phyloP scores from a whole-genome alignment of 805 yeast genomes.

The Torulaspora franciscae region DNA sequence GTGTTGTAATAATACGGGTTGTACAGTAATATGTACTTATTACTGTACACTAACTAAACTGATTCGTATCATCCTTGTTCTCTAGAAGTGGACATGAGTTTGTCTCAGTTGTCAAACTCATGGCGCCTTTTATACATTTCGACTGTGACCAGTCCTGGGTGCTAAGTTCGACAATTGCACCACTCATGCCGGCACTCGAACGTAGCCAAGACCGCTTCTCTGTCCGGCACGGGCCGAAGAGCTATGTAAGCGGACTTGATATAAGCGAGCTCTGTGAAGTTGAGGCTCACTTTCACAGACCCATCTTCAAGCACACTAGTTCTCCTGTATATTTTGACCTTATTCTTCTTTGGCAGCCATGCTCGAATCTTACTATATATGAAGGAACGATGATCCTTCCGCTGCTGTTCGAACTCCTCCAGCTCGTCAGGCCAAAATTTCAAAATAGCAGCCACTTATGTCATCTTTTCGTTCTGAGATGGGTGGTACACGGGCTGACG shows the following conservation, averaged over 20 bases:
- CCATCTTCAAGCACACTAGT: not conserved
- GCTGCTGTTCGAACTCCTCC: not conserved
- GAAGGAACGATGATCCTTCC: not conserved
- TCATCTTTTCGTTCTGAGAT: not conserved
- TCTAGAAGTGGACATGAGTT: no score
- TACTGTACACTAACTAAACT: no score
- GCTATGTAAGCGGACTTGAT: not conserved
- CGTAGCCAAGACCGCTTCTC: not conserved
- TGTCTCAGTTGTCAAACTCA: no score
- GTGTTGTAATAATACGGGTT: not conserved
- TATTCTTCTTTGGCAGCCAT: conserved; percentile 1
- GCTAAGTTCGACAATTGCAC: no score
- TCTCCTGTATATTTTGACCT: conserved; percentile 2
- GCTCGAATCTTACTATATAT: not conserved
- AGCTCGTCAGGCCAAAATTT: not conserved
- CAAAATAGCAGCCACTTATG: not conserved
- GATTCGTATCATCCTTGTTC: no score
- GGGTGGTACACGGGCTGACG: not conserved
- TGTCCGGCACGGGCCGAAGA: not conserved
- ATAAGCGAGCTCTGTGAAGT: not conserved
- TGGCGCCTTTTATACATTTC: no score
- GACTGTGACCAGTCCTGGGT: no score
- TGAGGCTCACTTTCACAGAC: conserved; percentile 3
- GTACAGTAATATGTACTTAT: no score
- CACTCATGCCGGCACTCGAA: conserved; percentile 24